Conservation (phyloP, 2,329 filamentous ascomycete species). For the Xylaria sp. region DNA sequence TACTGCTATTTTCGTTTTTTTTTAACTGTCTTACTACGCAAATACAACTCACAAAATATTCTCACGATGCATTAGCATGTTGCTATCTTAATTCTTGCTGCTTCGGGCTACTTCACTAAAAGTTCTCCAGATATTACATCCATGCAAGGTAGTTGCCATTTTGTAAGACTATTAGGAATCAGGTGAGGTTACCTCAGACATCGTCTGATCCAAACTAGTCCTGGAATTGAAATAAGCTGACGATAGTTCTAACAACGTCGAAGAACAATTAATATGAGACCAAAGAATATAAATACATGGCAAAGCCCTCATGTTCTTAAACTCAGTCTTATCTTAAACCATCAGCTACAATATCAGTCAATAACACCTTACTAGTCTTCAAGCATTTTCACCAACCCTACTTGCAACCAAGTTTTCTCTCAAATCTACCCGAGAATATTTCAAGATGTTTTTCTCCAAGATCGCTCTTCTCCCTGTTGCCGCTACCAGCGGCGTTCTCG, state of each 20-base stretch:
- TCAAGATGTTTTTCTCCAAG: conserved; percentile 15
- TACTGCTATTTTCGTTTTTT: neutral
- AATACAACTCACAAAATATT: neutral
- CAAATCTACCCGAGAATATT: neutral
- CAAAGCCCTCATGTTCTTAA: neutral
- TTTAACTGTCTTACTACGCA: neutral
- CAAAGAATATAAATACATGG: conserved; percentile 6
- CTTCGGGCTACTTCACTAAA: neutral
- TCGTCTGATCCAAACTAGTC: neutral
- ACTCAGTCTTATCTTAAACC: neutral
- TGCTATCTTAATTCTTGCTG: neutral
- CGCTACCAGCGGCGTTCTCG: conserved; percentile 7
- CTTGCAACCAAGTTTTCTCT: neutral
- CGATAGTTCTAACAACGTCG: neutral
- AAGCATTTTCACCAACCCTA: neutral
- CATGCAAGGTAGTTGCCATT: neutral
- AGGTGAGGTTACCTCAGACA: neutral
- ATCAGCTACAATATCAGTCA: neutral
- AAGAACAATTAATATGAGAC: neutral
- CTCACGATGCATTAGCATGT: neutral
- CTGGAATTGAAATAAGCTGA: neutral
- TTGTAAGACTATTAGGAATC: neutral
- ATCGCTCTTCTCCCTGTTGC: conserved; percentile 1
- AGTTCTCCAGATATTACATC: neutral
- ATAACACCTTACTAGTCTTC: neutral